Base-by-base conservation (phyloP, 2,329 filamentous ascomycete species). In the Capronia coronata region DNA sequence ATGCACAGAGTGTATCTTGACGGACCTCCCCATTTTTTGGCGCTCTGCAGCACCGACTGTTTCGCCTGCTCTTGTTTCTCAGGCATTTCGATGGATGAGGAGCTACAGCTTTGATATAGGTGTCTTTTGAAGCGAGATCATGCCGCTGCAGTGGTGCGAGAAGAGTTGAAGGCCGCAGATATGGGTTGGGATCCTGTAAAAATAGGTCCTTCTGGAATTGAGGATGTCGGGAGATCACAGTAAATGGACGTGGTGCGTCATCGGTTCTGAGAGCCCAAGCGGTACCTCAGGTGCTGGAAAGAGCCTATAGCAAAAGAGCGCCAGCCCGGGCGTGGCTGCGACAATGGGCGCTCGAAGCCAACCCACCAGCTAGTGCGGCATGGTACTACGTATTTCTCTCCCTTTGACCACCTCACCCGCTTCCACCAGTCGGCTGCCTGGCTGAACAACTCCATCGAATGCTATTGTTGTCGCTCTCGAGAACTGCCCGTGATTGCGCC, bases 11-110 rank as follows among this genome's bases (percentile, higher is more conserved):
- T 7, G 19, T 21, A 34, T 40, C 9, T 35, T 19, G 27, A 59
- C 59, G 41, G 45, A 61, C 59, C 59, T 58, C 59, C 59, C 59
- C 59, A 61, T 56, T 51, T 50, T 51, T 61, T 61, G 14, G 59
- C 59, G 2, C 47, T 47, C 14, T 53, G 49, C 14, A 60, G 37
- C 8, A 58, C 22, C 10, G 54, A 55, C 27, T 60, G 43, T 49
- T 58, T 54, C 14, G 46, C 52, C 46, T 60, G 14, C 32, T 58
- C 49, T 38, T 54, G 32, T 29, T 51, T 47, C 19, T 54, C 56
- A 30, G 56, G 46, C 53, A 56, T 58, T 16, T 27, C 45, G 22
- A 22, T 23, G 19, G 13, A 25, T 25, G 21, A n/a, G 13, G n/a
- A 32, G 29, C 7, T 32, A 32, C 13, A n/a, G 29, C 29, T n/a